phyloP scores from a whole-genome alignment of 2,329 filamentous ascomycete genomes.

The Tetracladium maxilliforme region DNA sequence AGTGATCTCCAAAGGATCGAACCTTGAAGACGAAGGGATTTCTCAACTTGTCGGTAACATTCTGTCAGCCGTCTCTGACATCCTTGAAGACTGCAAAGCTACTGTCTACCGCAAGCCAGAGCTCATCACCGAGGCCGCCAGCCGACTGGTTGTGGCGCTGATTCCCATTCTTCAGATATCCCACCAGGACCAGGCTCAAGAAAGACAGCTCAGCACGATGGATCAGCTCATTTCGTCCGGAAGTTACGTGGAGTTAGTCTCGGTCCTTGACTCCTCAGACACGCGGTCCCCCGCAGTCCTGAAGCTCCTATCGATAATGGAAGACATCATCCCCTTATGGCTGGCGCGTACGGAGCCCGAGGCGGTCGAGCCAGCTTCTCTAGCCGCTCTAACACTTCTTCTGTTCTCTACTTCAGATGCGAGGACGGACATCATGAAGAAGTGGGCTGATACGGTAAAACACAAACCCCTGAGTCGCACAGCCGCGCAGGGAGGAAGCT shows the following conservation, averaged over 20 bases:
- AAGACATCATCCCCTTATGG: conserved; percentile 25
- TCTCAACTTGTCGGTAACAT: conserved; percentile 2
- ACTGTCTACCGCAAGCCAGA: conserved; percentile 43
- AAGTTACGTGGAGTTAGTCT: no score
- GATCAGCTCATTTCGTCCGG: no score
- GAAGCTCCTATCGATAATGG: conserved; percentile 11
- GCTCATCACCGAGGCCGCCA: conserved; percentile 45
- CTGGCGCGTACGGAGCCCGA: conserved; percentile 34
- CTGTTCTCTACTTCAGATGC: conserved; percentile 22
- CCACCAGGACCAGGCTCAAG: no score
- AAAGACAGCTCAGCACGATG: no score
- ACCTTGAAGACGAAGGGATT: no score
- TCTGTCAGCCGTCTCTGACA: conserved; percentile 14
- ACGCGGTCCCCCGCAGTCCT: conserved; percentile 7
- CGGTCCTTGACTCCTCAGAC: no score
- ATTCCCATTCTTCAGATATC: conserved; percentile 32
- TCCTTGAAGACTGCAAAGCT: conserved; percentile 24
- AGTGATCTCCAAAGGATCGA: neutral
- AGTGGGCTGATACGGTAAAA: conserved; percentile 30
- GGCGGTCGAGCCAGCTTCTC: conserved; percentile 30
- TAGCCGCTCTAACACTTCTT: conserved; percentile 34
- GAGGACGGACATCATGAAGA: conserved; percentile 22
- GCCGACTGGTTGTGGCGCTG: conserved; percentile 38
- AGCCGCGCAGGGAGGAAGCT: conserved; percentile 26
- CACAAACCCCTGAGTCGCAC: conserved; percentile 15